Base-by-base conservation (phyloP, 306 rosid species). In the Cucumis melo region DNA sequence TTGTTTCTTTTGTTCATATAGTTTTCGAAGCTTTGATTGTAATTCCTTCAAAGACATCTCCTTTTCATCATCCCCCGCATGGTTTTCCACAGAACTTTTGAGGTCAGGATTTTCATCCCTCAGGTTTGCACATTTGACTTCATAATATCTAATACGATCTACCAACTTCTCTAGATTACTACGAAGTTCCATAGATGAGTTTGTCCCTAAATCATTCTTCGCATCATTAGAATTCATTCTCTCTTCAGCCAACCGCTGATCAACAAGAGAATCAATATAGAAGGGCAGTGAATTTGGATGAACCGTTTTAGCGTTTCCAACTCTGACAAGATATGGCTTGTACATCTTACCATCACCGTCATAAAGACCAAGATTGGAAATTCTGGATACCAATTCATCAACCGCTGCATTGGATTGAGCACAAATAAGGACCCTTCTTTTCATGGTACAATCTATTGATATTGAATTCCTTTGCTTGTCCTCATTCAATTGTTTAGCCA, bases 351-450 rank as follows among this genome's bases (percentile, higher is more conserved):
- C 97, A 76, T 87, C 81, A 83, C 84, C 81, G 23, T 93, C 91
- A 80, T 88, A 86, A 74, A 94, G 93, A 72, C 98, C 97, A 19
- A 82, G 84, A 76, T 86, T 87, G 72, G 93, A 91, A 86, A 94
- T 89, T 83, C 98, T 87, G 36, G 97, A 88, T 60, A 94, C 98
- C 80, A 94, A 86, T 70, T 94, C 98, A 87, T 94, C 98, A 63
- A 94, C 97, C 15, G 98, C 98, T 72, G 98, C 98, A 85, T 94
- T 94, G 66, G 98, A 94, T 84, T 94, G 98, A 81, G 98, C 98
- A 83, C 98, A 94, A 66, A 94, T 85, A 76, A 94, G 98, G 68
- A 94, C 88, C 85, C 98, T 94, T 76, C 87, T 81, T 84, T 85
- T 89, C 24, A 29, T 83, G 77, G 78, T 77, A 82, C 76, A 85